phyloP scores from a whole-genome alignment of 1,284 basidiomycete genomes.

The Meira miltonrushii region DNA sequence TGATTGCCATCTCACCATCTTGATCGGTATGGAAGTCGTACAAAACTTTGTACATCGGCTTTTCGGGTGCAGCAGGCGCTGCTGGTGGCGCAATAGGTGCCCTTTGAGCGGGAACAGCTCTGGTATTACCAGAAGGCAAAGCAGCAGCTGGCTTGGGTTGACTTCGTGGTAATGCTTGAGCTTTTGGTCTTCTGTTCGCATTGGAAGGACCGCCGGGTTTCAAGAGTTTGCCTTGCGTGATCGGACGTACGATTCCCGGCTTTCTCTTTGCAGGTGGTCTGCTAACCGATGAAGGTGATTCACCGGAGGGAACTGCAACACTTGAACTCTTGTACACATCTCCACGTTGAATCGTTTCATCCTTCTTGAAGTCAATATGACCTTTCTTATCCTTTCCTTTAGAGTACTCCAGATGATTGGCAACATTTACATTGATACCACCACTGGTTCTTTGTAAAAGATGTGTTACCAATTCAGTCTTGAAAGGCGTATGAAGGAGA shows the following conservation, averaged over 20 bases:
- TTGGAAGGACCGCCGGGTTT: slow-evolving; percentile 65
- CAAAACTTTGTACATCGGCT: slow-evolving; percentile 70
- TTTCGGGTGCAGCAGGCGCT: slow-evolving; percentile 58
- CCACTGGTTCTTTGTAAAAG: slow-evolving; percentile 76
- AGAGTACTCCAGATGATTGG: slow-evolving; percentile 59
- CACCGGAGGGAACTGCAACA: slow-evolving; percentile 81
- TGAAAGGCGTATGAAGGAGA: slow-evolving; percentile 83
- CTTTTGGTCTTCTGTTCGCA: slow-evolving; percentile 38
- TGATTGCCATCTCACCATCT: slow-evolving; percentile 81
- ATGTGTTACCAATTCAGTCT: slow-evolving; percentile 85
- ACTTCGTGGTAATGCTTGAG: slow-evolving; percentile 23
- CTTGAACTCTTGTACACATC: slow-evolving; percentile 91
- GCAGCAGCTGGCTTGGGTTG: slow-evolving; percentile 13
- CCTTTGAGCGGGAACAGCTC: slow-evolving; percentile 15
- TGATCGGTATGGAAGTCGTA: slow-evolving; percentile 69
- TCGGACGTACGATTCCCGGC: slow-evolving; percentile 72
- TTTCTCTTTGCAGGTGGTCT: slow-evolving; percentile 80
- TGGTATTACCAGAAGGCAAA: slow-evolving; percentile 7
- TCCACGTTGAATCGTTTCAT: slow-evolving; percentile 74
- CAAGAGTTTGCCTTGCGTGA: slow-evolving; percentile 76
- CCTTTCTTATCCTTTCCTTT: slow-evolving; percentile 98
- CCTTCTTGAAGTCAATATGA: slow-evolving; percentile 80
- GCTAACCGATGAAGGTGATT: slow-evolving; percentile 73
- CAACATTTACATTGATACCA: slow-evolving; percentile 62
- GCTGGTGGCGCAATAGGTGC: slow-evolving; percentile 23